Evolutionary conservation across 495 filamentous ascomycete genomes (phyloP).

Genomic region (Alectoria sarmentosa): DNA sequence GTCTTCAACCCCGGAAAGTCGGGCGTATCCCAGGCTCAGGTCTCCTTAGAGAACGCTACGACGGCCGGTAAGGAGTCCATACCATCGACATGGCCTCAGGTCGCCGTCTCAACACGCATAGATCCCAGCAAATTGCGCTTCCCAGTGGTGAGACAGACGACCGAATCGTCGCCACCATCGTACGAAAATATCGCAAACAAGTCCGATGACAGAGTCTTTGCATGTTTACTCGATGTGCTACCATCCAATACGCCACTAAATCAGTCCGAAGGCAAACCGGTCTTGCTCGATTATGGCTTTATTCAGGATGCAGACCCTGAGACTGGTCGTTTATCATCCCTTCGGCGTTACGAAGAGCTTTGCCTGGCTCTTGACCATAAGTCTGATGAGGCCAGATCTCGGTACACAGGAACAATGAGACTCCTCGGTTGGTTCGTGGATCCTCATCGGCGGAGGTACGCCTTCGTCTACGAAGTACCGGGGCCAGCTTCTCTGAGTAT

Average conservation of each 20-base stretch:
- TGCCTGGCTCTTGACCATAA: conserved; percentile 46
- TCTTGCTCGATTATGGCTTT: conserved; percentile 60
- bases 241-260: background rate
- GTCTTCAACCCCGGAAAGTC: conserved; percentile 5
- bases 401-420: conserved; percentile 56
- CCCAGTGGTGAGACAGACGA: conserved; percentile 7
- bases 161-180: conserved; percentile 23
- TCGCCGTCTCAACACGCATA: conserved; percentile 21
- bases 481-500: conserved; percentile 34
- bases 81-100: conserved; percentile 4
- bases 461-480: conserved; percentile 78
- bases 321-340: conserved; percentile 55
- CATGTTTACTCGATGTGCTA: conserved; percentile 13
- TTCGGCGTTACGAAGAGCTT: conserved; percentile 57
- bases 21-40: background rate
- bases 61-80: background rate
- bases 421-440: conserved; percentile 85
- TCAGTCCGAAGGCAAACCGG: conserved; percentile 30
- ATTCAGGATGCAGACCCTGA: conserved; percentile 57
- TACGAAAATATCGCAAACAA: conserved; percentile 25
- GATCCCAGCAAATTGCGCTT: conserved; percentile 19
- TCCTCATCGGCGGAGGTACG: conserved; percentile 45
- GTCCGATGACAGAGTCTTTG: conserved; percentile 24
- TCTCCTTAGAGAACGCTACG: background rate
- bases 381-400: conserved; percentile 42